Percentiles rank a stretch among this genome's conserved stretches.
Conservation (phyloP, 73 alveolate genomes). For the Paraurostyla sp. region DNA sequence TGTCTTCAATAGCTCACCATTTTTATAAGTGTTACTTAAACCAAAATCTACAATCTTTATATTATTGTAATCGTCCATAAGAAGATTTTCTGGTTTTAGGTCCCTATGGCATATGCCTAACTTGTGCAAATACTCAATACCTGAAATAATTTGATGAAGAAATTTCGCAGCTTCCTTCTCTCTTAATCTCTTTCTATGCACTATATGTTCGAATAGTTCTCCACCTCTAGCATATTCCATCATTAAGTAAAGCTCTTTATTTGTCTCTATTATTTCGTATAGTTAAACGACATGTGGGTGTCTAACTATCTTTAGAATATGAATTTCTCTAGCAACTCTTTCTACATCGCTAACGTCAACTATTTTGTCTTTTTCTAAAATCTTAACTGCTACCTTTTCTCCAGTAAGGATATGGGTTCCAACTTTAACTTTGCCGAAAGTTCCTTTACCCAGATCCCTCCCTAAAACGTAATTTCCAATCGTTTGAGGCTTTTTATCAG, state of each 20-base stretch:
- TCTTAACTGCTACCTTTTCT: constrained; percentile 87
- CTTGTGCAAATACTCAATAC: constrained; percentile 93
- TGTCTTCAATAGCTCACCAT: constrained; percentile 89
- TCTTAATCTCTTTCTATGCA: constrained; percentile 80
- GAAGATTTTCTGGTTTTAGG: constrained; percentile 96
- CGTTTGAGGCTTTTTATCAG: constrained; percentile 10
- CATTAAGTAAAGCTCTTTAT: constrained; percentile 81
- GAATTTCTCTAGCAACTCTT: constrained; percentile 95
- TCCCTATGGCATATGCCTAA: constrained; percentile 93
- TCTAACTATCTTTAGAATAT: constrained; percentile 89
- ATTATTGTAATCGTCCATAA: constrained; percentile 82
- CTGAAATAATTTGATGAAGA: constrained; percentile 88
- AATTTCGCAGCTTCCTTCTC: constrained; percentile 92
- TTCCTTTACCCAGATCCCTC: constrained; percentile 83
- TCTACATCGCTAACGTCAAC: constrained; percentile 88
- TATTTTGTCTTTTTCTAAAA: constrained; percentile 82
- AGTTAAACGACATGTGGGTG: constrained; percentile 92
- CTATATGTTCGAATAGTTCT: constrained; percentile 95
- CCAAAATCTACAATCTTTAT: constrained; percentile 97
- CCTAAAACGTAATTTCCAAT: constrained; percentile 52
- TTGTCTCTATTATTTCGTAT: constrained; percentile 86
- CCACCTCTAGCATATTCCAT: constrained; percentile 97
- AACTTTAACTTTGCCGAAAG: constrained; percentile 85
- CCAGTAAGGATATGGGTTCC: constrained; percentile 86
- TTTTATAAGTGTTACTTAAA: constrained; percentile 83